Conservation (phyloP, 2,329 filamentous ascomycete genomes). For the Aspergillus neoniger region DNA sequence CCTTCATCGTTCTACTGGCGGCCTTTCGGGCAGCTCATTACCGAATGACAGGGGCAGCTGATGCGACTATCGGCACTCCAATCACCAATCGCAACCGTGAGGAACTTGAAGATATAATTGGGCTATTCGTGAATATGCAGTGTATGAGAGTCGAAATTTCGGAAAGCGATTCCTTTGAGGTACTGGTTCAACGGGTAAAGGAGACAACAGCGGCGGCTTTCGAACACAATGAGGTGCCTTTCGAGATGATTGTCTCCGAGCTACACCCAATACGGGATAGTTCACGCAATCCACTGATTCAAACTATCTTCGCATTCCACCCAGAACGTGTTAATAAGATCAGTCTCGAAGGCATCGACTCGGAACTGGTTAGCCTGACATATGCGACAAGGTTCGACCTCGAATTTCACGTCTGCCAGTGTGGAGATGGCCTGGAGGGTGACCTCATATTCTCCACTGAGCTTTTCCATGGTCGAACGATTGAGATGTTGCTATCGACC, state of each 20-base stretch:
- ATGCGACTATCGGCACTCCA: conserved; percentile 8
- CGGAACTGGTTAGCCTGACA: not conserved
- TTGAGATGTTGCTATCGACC: not conserved
- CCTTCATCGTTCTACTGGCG: conserved; percentile 3
- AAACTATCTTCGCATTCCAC: not conserved
- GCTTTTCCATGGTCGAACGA: not conserved
- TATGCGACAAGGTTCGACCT: conserved; percentile 4
- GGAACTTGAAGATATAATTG: conserved; percentile 9
- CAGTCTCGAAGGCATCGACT: conserved; percentile 4
- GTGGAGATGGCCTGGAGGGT: not conserved
- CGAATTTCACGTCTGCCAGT: conserved; percentile 7
- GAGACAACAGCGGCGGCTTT: not conserved
- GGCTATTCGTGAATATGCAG: conserved; percentile 12
- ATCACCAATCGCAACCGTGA: not conserved
- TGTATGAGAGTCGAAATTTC: conserved; percentile 6
- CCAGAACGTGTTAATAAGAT: not conserved
- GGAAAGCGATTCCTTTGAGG: not conserved
- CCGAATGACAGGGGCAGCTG: conserved; percentile 5
- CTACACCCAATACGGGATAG: not conserved
- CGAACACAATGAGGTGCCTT: not conserved
- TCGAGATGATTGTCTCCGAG: conserved; percentile 3
- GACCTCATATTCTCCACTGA: not conserved
- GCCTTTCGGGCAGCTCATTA: conserved; percentile 13
- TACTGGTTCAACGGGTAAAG: not conserved
- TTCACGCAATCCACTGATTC: conserved; percentile 7